Evolutionary conservation across 2,329 filamentous ascomycete genomes (phyloP).

Genomic region (Aspergillus brasiliensis): DNA sequence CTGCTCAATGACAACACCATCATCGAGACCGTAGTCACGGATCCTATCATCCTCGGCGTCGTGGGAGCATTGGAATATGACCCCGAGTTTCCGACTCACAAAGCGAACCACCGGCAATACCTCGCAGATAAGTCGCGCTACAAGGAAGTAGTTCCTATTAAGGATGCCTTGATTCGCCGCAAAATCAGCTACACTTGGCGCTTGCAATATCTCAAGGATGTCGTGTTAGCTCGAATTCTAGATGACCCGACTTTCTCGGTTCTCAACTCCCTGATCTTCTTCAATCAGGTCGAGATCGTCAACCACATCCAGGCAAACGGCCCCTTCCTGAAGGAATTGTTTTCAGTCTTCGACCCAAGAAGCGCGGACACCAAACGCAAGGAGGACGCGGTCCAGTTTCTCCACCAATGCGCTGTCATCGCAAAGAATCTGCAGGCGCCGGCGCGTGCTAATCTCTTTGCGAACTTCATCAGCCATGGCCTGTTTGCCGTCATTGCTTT

Average conservation of each 20-base stretch:
- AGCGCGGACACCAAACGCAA: conserved; percentile 70
- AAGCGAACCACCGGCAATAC: conserved; percentile 95
- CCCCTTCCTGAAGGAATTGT: conserved; percentile 79
- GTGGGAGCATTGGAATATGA: conserved; percentile 97
- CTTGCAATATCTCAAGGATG: conserved; percentile 94
- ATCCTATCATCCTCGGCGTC: conserved; percentile 85
- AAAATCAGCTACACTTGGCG: conserved; percentile 98
- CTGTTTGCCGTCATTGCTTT: conserved; percentile 89
- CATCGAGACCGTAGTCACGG: conserved; percentile 89
- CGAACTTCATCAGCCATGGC: conserved; percentile 85
- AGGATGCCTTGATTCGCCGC: conserved; percentile 74
- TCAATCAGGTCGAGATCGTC: conserved; percentile 97
- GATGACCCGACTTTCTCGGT: conserved; percentile 98
- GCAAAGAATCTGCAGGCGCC: conserved; percentile 91
- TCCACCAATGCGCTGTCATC: conserved; percentile 92
- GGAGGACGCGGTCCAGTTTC: conserved; percentile 93
- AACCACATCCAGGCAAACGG: conserved; percentile 86
- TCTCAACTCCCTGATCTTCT: conserved; percentile 96
- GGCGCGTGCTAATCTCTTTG: conserved; percentile 77
- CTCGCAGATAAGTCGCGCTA: conserved; percentile 84
- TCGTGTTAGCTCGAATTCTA: conserved; percentile 92
- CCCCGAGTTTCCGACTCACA: conserved; percentile 95
- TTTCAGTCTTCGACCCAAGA: conserved; percentile 74
- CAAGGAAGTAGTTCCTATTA: conserved; percentile 93
- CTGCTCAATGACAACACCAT: conserved; percentile 92